Evolutionary conservation across 352 stramenopile species (phyloP).

Genomic region (Chrysophaeum taylorii): DNA sequence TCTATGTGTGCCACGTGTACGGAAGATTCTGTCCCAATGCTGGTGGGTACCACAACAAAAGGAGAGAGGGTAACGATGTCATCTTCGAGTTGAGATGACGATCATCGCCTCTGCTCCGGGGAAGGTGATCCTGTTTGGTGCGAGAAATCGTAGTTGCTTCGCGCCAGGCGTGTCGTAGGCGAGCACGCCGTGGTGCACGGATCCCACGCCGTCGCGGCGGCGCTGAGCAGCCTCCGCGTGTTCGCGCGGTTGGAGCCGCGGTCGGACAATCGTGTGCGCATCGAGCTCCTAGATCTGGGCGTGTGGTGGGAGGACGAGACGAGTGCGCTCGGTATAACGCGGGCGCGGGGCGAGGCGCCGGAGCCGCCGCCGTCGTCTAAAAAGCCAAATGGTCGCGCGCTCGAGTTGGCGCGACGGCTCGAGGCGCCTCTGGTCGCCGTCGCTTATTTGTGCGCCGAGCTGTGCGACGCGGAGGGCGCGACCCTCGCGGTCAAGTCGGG

Average conservation of each 20-base stretch:
- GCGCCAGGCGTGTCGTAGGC: too few species aligned
- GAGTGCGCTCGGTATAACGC: background rate
- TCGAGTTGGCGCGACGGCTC: background rate
- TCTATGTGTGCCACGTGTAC: too few species aligned
- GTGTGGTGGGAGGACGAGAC: background rate
- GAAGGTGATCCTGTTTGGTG: slow-evolving; percentile 71
- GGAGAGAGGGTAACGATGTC: too few species aligned
- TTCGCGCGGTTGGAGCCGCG: slow-evolving; percentile 49
- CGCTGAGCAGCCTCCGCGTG: slow-evolving; percentile 58
- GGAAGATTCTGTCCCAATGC: too few species aligned
- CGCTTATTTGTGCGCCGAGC: slow-evolving; percentile 34
- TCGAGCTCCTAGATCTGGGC: background rate
- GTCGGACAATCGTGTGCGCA: background rate
- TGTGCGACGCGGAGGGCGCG: slow-evolving; percentile 31
- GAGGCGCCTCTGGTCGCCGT: slow-evolving; percentile 1
- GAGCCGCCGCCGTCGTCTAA: background rate
- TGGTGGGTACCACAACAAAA: too few species aligned
- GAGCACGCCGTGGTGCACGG: slow-evolving; percentile 74
- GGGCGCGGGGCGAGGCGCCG: background rate
- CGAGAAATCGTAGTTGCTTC: too few species aligned
- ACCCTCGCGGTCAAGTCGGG: slow-evolving; percentile 44
- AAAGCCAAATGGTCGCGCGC: background rate
- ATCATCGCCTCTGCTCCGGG: too few species aligned
- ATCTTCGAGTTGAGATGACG: too few species aligned
- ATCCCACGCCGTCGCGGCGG: slow-evolving; percentile 51